Evolutionary conservation across 2,329 filamentous ascomycete genomes (phyloP).

Genomic region (Venturiaceae sp.): DNA sequence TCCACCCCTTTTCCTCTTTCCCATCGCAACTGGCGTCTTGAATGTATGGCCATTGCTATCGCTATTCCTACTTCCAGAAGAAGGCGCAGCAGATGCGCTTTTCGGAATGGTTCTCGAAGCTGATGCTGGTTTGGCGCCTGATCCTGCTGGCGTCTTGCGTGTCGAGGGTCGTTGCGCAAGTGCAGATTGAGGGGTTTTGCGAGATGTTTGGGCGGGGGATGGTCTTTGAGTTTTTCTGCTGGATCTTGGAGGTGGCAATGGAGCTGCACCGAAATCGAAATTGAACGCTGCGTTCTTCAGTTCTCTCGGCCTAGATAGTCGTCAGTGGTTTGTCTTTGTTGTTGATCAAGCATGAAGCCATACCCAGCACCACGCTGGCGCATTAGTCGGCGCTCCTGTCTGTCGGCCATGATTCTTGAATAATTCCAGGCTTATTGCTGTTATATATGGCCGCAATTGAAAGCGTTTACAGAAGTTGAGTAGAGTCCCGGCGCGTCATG

Average conservation of each 20-base stretch:
- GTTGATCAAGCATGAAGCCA: conserved; percentile 13
- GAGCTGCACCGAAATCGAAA: conserved; percentile 32
- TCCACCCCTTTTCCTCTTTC: not conserved
- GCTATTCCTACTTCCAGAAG: not conserved
- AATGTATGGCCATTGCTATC: not conserved
- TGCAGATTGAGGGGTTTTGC: conserved; percentile 3
- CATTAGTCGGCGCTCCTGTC: conserved; percentile 45
- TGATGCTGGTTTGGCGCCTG: not conserved
- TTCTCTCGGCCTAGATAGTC: conserved; percentile 31
- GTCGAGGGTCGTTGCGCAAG: not conserved
- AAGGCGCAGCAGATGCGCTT: not conserved
- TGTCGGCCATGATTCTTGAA: conserved; percentile 27
- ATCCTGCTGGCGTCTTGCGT: not conserved
- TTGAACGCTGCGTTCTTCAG: conserved; percentile 39
- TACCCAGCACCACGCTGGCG: conserved; percentile 49
- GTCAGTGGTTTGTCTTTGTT: conserved; percentile 1
- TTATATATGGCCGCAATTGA: not conserved
- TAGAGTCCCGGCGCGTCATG: not conserved
- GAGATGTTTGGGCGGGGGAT: not conserved
- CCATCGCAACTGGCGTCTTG: conserved; percentile 1
- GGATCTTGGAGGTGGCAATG: conserved; percentile 14
- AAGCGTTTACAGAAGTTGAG: not conserved
- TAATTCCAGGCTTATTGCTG: not conserved
- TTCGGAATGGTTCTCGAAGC: not conserved
- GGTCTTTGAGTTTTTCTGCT: conserved; percentile 17